Evolutionary conservation across 345 rosid species (phyloP).

Genomic region (Syzygium aromaticum): DNA sequence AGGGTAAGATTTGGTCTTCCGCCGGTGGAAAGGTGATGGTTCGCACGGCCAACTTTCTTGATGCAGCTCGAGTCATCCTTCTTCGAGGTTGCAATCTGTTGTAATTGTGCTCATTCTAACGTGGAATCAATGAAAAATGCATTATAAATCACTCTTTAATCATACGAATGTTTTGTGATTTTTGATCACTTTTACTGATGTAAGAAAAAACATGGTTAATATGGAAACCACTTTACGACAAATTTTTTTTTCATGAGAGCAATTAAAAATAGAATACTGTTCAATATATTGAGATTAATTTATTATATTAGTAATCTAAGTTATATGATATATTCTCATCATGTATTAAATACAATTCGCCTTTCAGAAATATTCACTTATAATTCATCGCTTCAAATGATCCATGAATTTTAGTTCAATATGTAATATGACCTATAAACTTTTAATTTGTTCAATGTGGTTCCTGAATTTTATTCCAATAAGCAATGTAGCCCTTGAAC

Average conservation of each 20-base stretch:
- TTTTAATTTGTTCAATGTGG: too few relatives aligned
- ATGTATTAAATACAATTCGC: background rate
- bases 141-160: background rate
- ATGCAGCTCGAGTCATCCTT: background rate
- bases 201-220: background rate
- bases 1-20: background rate
- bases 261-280: background rate
- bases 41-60: background rate
- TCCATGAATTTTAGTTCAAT: too few relatives aligned
- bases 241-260: background rate
- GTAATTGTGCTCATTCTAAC: background rate
- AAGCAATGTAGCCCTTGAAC: too few relatives aligned
- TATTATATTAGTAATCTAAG: background rate
- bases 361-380: background rate
- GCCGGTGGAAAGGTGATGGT: background rate
- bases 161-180: rapidly evolving
- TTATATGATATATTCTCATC: background rate
- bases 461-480: too few relatives aligned
- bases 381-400: background rate
- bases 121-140: background rate
- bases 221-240: background rate
- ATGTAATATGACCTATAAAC: too few relatives aligned
- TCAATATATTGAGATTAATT: background rate
- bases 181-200: rapidly evolving
- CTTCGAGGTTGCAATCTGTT: background rate